Evolutionary conservation across 495 filamentous ascomycete species (phyloP).

Genomic region (Aspergillus diversus): DNA sequence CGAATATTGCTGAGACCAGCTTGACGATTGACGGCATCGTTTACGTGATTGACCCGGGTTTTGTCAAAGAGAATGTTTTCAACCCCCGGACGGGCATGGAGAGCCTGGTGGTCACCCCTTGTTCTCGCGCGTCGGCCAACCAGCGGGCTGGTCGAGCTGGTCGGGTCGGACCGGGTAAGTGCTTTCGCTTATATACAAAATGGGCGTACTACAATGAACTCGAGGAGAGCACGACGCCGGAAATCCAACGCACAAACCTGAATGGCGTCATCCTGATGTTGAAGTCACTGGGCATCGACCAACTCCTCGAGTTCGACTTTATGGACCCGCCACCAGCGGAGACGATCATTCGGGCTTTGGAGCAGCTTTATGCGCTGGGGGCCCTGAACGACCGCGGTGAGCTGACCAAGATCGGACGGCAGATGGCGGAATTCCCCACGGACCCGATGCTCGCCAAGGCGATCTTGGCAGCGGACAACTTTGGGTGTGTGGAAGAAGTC

Average conservation of each 20-base stretch:
- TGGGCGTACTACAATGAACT: slow-evolving; percentile 94
- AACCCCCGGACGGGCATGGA: slow-evolving; percentile 93
- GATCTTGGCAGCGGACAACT: slow-evolving; percentile 85
- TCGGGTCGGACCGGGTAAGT: slow-evolving; percentile 91
- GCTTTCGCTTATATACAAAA: slow-evolving; percentile 93
- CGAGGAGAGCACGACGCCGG: slow-evolving; percentile 89
- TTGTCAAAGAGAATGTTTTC: slow-evolving; percentile 95
- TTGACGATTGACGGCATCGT: slow-evolving; percentile 90
- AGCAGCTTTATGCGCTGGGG: slow-evolving; percentile 89
- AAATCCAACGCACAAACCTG: slow-evolving; percentile 91
- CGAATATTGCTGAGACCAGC: slow-evolving; percentile 89
- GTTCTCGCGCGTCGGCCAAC: slow-evolving; percentile 91
- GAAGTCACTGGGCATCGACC: slow-evolving; percentile 90
- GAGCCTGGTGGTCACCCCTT: slow-evolving; percentile 85
- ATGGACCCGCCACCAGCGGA: slow-evolving; percentile 94
- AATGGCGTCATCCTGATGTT: slow-evolving; percentile 82
- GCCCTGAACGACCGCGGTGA: slow-evolving; percentile 89
- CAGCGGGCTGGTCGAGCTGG: slow-evolving; percentile 92
- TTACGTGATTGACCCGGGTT: slow-evolving; percentile 89
- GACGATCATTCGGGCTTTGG: slow-evolving; percentile 85
- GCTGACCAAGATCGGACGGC: slow-evolving; percentile 87
- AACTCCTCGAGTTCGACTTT: slow-evolving; percentile 94
- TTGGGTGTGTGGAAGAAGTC: slow-evolving; percentile 92
- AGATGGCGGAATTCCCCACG: slow-evolving; percentile 97
- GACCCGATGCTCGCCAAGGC: slow-evolving; percentile 93